These are phyloP conservation scores for Lagenidium sp. DNA, from an alignment of 352 stramenopile genomes.

Conservation along the genomic window DNA sequence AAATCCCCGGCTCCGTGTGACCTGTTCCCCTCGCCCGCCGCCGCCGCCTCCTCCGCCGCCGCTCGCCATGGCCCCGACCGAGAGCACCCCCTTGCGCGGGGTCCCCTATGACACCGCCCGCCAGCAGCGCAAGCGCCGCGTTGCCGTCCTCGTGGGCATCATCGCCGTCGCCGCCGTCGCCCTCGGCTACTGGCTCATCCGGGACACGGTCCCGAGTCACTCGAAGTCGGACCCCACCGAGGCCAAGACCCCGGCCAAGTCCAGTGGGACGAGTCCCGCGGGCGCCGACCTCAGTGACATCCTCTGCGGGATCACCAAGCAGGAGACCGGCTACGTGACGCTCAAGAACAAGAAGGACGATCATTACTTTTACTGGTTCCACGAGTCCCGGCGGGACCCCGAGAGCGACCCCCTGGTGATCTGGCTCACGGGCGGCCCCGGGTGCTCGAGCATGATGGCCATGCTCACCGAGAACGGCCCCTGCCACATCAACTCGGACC, in stretches of 20 bases:
- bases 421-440: constrained; percentile 53
- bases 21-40: no score
- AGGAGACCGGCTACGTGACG: constrained; percentile 47
- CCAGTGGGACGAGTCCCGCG: no score
- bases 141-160: constrained; percentile 7
- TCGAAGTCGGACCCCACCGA: no score
- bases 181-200: constrained; percentile 6
- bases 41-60: no score
- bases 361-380: constrained; percentile 76
- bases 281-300: neutral
- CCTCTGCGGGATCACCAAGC: constrained; percentile 28
- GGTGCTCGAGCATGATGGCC: constrained; percentile 52
- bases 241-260: no score
- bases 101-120: neutral
- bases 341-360: constrained; percentile 58
- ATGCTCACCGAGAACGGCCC: constrained; percentile 59
- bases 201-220: no score
- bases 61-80: constrained; percentile 6
- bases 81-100: constrained; percentile 12
- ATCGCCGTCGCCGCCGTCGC: constrained; percentile 7
- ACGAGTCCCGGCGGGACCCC: constrained; percentile 37
- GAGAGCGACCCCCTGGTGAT: constrained; percentile 44
- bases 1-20: no score
- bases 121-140: constrained; percentile 8
- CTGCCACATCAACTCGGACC: constrained; percentile 35